These are phyloP conservation scores for Sporothrix sp. DNA, from an alignment of 2,329 filamentous ascomycete genomes.

Conservation along the genomic window DNA sequence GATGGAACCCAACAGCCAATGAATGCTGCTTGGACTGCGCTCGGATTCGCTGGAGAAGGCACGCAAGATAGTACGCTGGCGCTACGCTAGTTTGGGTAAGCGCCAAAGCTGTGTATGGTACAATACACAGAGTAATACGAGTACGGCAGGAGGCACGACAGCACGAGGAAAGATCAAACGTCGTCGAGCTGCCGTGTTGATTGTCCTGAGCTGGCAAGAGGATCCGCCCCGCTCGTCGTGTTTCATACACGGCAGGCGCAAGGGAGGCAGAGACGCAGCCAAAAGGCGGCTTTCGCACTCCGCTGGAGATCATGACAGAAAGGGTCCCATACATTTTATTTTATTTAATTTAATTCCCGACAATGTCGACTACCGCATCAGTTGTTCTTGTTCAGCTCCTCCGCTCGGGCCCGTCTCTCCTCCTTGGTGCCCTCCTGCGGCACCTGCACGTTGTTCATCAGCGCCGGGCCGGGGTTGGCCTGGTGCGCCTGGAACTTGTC, in stretches of 20 bases:
- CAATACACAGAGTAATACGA: too few relatives aligned
- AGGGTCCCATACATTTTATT: too few relatives aligned
- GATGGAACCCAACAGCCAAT: conserved; percentile 8
- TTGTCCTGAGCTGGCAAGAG: neutral
- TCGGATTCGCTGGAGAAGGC: conserved; percentile 13
- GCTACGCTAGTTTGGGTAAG: conserved; percentile 5
- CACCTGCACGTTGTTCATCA: conserved; percentile 43
- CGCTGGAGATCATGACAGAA: too few relatives aligned
- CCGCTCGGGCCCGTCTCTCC: conserved; percentile 54
- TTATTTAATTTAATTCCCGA: too few relatives aligned
- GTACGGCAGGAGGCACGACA: neutral
- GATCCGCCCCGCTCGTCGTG: neutral
- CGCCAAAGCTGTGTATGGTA: neutral
- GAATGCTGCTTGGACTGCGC: conserved; percentile 1
- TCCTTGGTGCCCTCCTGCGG: conserved; percentile 55
- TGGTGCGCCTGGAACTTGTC: conserved; percentile 41
- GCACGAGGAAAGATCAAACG: neutral
- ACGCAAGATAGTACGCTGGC: too few relatives aligned
- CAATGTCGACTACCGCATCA: neutral
- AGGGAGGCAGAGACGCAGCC: neutral
- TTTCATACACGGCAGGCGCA: conserved; percentile 3
- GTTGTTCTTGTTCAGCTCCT: conserved; percentile 52
- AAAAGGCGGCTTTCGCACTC: too few relatives aligned
- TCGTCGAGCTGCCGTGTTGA: neutral
- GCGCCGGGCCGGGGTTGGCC: conserved; percentile 48